These are phyloP conservation scores for Sarocladiaceae sp. DNA, from an alignment of 2,329 filamentous ascomycete genomes.

Conservation along the genomic window DNA sequence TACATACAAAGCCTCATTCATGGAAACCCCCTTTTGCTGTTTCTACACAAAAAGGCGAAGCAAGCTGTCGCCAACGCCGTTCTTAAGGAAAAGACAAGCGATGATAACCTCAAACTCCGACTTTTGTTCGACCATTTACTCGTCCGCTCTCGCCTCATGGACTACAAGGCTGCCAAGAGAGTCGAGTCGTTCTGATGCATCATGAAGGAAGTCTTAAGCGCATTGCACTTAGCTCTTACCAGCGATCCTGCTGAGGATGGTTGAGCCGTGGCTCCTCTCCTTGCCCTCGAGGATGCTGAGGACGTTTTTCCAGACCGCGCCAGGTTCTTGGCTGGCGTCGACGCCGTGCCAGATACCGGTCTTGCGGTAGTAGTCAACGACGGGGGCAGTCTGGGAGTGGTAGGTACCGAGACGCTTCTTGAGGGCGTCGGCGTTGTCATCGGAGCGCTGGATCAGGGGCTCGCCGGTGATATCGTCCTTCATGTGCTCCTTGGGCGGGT, in stretches of 20 bases:
- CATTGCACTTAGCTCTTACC: conserved; percentile 21
- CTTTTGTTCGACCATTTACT: not conserved
- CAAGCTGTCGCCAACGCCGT: not conserved
- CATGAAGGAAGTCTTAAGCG: too few species aligned
- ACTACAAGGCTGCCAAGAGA: not conserved
- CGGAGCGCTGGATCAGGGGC: conserved; percentile 89
- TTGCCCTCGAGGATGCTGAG: conserved; percentile 71
- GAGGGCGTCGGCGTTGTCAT: conserved; percentile 93
- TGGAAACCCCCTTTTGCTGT: not conserved
- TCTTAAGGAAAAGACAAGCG: conserved; percentile 1
- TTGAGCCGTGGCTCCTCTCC: conserved; percentile 30
- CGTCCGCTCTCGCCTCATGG: not conserved
- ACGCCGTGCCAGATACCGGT: conserved; percentile 95
- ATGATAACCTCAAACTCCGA: conserved; percentile 6
- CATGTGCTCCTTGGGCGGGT: conserved; percentile 91
- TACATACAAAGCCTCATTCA: conserved; percentile 7
- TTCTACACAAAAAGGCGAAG: conserved; percentile 7
- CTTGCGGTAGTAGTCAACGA: conserved; percentile 94
- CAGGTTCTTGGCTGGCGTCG: conserved; percentile 93
- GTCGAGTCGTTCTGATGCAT: not conserved
- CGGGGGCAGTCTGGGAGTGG: conserved; percentile 86
- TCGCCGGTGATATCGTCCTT: conserved; percentile 96
- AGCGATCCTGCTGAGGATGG: conserved; percentile 33
- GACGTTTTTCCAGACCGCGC: conserved; percentile 91
- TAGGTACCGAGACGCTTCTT: conserved; percentile 94